These are phyloP conservation scores for Acacia concinna DNA, from an alignment of 331 rosid genomes.

Conservation along the genomic window DNA sequence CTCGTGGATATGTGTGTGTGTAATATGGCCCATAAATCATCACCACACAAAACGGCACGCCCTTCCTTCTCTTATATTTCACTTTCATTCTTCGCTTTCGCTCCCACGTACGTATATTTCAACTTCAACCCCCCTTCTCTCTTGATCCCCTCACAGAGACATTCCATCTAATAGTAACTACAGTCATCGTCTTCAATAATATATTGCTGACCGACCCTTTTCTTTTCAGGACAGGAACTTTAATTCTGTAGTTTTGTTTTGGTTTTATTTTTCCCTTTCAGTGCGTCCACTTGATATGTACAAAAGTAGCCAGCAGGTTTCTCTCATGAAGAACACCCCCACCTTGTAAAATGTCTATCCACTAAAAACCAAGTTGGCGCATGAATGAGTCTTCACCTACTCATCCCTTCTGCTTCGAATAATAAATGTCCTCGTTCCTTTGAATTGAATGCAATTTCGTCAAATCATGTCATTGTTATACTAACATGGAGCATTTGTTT, in stretches of 20 bases:
- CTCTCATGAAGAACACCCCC: neutral
- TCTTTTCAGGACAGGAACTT: neutral
- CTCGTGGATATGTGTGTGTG: too few relatives aligned
- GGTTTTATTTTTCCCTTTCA: fast-evolving
- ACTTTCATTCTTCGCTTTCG: neutral
- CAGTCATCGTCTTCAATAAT: neutral
- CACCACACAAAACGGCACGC: neutral
- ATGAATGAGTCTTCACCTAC: neutral
- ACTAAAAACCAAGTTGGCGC: neutral
- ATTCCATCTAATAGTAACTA: neutral
- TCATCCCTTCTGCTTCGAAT: neutral
- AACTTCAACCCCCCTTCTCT: neutral
- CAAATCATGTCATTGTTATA: too few relatives aligned
- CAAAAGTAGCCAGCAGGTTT: neutral
- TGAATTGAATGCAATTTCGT: too few relatives aligned
- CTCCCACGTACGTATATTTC: neutral
- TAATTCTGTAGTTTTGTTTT: neutral
- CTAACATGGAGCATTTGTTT: too few relatives aligned
- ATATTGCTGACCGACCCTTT: neutral
- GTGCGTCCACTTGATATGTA: neutral
- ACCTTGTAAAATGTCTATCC: neutral
- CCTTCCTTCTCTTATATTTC: neutral
- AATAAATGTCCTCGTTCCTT: neutral
- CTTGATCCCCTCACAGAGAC: neutral
- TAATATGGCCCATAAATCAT: constrained; percentile 27